Base-by-base conservation (phyloP, 352 stramenopile species). In the Phytophthora rubi region DNA sequence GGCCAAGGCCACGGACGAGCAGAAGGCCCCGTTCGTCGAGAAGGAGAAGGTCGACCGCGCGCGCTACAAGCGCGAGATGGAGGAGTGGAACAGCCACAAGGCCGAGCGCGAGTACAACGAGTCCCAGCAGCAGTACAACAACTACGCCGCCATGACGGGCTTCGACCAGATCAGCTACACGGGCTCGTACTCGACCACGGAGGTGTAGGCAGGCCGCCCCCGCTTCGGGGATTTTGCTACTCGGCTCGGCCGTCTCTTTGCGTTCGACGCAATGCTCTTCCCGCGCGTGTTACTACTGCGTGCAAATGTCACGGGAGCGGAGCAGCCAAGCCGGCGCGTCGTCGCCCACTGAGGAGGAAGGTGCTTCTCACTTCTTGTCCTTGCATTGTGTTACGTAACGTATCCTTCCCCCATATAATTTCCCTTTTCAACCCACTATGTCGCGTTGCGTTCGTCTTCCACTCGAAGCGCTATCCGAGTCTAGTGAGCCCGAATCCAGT, bases 41-140 rank as follows among this genome's bases (percentile, higher is more conserved):
- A 96, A 97, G 73, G 94, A 98, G 76, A 89, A 94, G 60, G 77
- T 79, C 57, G 92, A 98, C 68, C 88, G 94, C 21, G 91, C 89
- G 33, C 91, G 95, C 48, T 98, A 98, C 85, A 98, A 98, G 71
- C 85, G 85, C 55, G 92, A 98, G 65, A 98, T 98, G 82, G 89
- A 96, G 64, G 84, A 96, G 53, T 97, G 88, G 90, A 96, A 96
- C 83, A 90, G 81, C 70, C 81, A 77, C 65, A 93, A 94, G 81
- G 80, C 78, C 2, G 88, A 94, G 65, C 88, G 88, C 57, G 88
- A 94, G 63, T 94, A 91, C 58, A 87, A 85, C 53, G 88, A 94
- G 77, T 89, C 82, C 18, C 83, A 92, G 54, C 86, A 96, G 70
- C 88, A 94, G 69, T 94, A 90, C 69, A 86, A 66, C 59, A 93